A percentile compares a stretch with the other conserved stretches of the same genome.
Evolutionary conservation across 371 early-diverging fungal species (phyloP).

Genomic region (Mucor irregularis): DNA sequence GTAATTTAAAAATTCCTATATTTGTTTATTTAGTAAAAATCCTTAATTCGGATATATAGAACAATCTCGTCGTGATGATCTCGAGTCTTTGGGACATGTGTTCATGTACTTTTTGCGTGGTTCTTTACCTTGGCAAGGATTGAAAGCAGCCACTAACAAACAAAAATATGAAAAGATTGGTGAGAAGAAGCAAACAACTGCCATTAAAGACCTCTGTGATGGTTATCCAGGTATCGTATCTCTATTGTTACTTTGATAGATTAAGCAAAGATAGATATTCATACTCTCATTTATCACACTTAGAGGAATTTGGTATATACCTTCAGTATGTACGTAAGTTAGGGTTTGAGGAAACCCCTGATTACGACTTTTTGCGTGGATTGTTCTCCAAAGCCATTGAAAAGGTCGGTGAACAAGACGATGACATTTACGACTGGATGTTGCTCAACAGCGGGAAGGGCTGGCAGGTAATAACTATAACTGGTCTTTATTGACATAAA

Average conservation of each 20-base stretch:
- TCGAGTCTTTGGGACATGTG: slow-evolving; percentile 97
- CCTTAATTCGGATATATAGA: slow-evolving; percentile 50
- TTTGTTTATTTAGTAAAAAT: background rate
- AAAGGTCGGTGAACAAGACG: slow-evolving; percentile 72
- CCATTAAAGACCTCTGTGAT: slow-evolving; percentile 85
- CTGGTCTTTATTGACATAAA: too few species aligned
- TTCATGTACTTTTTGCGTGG: slow-evolving; percentile 98
- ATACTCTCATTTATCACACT: background rate
- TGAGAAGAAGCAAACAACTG: slow-evolving; percentile 91
- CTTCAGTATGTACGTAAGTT: slow-evolving; percentile 71
- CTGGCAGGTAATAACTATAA: slow-evolving; percentile 52
- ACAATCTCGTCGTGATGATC: slow-evolving; percentile 95
- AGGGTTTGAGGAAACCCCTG: slow-evolving; percentile 92
- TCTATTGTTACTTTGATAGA: too few species aligned
- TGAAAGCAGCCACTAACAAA: slow-evolving; percentile 96
- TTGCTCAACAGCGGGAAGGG: slow-evolving; percentile 45
- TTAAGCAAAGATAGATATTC: too few species aligned
- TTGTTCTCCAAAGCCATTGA: slow-evolving; percentile 81
- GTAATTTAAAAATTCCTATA: background rate
- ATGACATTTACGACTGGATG: slow-evolving; percentile 93
- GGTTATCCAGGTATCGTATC: slow-evolving; percentile 65
- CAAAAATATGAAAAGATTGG: slow-evolving; percentile 98
- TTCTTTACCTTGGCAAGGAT: slow-evolving; percentile 96
- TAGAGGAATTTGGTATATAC: slow-evolving; percentile 85
- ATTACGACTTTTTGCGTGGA: slow-evolving; percentile 83